Conservation (phyloP, 768 basidiomycete genomes). For the Auricularia cornea region DNA sequence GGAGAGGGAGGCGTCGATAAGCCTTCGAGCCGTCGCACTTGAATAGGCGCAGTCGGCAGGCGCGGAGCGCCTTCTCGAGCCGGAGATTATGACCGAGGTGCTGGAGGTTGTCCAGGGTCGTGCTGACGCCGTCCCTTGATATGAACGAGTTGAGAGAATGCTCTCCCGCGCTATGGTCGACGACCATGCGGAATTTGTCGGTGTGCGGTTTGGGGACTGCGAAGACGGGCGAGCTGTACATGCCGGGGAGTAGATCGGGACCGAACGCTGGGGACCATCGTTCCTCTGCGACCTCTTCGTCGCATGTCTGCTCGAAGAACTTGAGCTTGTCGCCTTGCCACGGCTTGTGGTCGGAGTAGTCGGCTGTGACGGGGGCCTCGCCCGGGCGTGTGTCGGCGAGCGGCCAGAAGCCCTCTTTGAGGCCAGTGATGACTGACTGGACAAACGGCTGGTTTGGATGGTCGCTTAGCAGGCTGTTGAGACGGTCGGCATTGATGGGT, state of each 20-base stretch:
- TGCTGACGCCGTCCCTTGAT: conserved; percentile 14
- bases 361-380: conserved; percentile 1
- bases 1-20: conserved; percentile 9
- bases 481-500: conserved; percentile 26
- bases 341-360: not conserved
- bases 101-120: conserved; percentile 28
- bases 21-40: conserved; percentile 10
- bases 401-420: conserved; percentile 40
- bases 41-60: conserved; percentile 4
- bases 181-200: conserved; percentile 29
- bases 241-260: conserved; percentile 31
- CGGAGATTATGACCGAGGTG: conserved; percentile 18
- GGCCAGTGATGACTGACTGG: conserved; percentile 20
- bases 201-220: conserved; percentile 30
- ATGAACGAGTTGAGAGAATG: conserved; percentile 33
- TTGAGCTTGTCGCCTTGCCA: conserved; percentile 3
- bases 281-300: conserved; percentile 14
- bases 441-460: conserved; percentile 36
- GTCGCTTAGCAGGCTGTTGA: conserved; percentile 18
- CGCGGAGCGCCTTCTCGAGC: not conserved
- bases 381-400: conserved; percentile 21
- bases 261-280: conserved; percentile 23
- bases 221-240: conserved; percentile 33
- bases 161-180: conserved; percentile 29
- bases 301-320: conserved; percentile 20